These are phyloP conservation scores for Thelonectria blattea DNA, from an alignment of 2,329 filamentous ascomycete genomes.

Conservation along the genomic window DNA sequence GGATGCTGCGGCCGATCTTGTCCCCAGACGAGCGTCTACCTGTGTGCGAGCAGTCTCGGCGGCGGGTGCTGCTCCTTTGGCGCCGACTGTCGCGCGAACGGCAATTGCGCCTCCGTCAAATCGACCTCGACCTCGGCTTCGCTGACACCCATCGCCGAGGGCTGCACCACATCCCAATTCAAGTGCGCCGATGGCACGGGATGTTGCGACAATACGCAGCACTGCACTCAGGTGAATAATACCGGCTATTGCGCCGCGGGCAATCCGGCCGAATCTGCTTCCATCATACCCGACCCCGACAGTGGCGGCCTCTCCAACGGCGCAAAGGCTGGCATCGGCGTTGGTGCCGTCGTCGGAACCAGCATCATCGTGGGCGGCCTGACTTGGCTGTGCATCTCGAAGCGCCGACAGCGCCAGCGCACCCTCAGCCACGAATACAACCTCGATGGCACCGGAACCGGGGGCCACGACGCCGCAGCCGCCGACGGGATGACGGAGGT, in stretches of 20 bases:
- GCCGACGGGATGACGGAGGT: conserved; percentile 44
- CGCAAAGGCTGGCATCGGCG: conserved; percentile 63
- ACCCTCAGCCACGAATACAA: conserved; percentile 21
- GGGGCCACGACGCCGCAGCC: conserved; percentile 15
- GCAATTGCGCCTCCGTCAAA: conserved; percentile 45
- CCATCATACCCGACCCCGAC: conserved; percentile 38
- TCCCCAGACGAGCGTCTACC: conserved; percentile 49
- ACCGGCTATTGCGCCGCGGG: conserved; percentile 49
- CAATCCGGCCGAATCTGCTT: conserved; percentile 42
- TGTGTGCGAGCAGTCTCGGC: conserved; percentile 52
- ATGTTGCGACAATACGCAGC: conserved; percentile 55
- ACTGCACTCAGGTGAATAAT: conserved; percentile 49
- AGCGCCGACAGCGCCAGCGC: conserved; percentile 42
- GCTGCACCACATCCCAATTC: conserved; percentile 54
- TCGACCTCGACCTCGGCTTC: conserved; percentile 34
- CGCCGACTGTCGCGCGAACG: conserved; percentile 47
- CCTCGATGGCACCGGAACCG: conserved; percentile 27
- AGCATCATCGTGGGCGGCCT: conserved; percentile 49
- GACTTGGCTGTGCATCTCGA: conserved; percentile 56
- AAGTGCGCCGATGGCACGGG: conserved; percentile 53
- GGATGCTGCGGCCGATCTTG: conserved; percentile 52
- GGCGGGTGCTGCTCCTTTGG: conserved; percentile 58
- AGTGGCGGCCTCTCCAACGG: conserved; percentile 49
- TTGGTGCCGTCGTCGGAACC: conserved; percentile 55
- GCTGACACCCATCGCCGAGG: conserved; percentile 46